Conservation (phyloP, 2,329 filamentous ascomycete genomes). For the Apiospora marii region DNA sequence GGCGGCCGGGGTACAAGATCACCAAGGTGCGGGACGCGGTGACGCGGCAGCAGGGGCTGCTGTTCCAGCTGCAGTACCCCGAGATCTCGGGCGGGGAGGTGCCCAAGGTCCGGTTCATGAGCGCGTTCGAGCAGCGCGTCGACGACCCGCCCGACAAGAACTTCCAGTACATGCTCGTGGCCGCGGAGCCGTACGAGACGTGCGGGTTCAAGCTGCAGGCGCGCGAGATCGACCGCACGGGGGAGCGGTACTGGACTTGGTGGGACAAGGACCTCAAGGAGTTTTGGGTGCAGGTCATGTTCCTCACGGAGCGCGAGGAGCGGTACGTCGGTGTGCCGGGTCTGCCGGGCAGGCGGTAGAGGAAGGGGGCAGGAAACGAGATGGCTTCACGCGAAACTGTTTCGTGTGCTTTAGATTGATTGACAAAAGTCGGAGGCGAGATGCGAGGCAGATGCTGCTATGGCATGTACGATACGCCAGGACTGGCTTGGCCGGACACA, state of each 20-base stretch:
- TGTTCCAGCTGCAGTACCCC: constrained; percentile 97
- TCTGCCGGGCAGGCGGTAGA: constrained; percentile 56
- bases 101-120: constrained; percentile 95
- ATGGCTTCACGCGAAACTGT: background rate
- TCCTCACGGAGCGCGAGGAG: constrained; percentile 98
- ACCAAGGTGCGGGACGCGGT: constrained; percentile 92
- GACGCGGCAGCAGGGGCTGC: constrained; percentile 84
- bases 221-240: constrained; percentile 87
- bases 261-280: constrained; percentile 96
- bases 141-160: constrained; percentile 91
- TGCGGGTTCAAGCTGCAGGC: constrained; percentile 96
- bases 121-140: constrained; percentile 93
- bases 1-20: constrained; percentile 95
- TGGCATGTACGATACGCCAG: constrained; percentile 18
- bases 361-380: background rate
- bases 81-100: constrained; percentile 80
- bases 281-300: constrained; percentile 97
- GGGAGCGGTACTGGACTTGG: constrained; percentile 90
- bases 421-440: background rate
- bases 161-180: constrained; percentile 93
- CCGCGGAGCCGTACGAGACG: constrained; percentile 97
- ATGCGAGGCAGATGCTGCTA: background rate
- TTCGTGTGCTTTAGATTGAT: background rate
- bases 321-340: constrained; percentile 75
- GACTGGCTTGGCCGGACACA: background rate